Evolutionary conservation across 2,329 filamentous ascomycete genomes (phyloP), one percentile per base, ranked within the genome.

Genomic region (Monascus ruber): DNA sequence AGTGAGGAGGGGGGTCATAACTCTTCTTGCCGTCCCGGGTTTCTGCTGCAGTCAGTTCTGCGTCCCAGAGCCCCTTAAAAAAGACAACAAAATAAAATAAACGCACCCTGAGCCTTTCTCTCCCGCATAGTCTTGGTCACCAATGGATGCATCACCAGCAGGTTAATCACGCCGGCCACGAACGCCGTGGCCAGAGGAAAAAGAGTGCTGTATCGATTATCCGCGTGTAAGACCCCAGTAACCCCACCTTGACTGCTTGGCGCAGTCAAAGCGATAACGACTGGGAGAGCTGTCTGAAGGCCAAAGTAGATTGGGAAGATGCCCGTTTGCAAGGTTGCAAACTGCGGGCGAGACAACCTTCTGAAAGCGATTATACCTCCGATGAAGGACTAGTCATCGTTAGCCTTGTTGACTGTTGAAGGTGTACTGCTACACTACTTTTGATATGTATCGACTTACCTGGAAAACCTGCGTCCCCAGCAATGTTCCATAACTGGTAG

Each of bases 401-500:
- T 17, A 17, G 17, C 17, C 17, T 17, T 24, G 34, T 28, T 11
- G n/a, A 33, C 25, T 28, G n/a, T 6, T 11, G 6, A 11, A 24
- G 24, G 38, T 6, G 33, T 11, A 29, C 29, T 33, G 28, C 9
- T 17, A 17, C 17, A 17, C 17, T 3, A 17, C 3, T 17, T 17
- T 31, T 31, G 29, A n/a, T 8, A 31, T 31, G 29, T n/a, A 31
- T 31, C 29, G 24, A 39, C 62, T 60, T 64, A 83, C 81, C 60
- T 96, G 86, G 65, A 87, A 96, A 60, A 94, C 73, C 31, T 86
- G 83, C 26, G 82, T 81, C 47, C 91, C 91, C 9, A 96, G 71
- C 36, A 96, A 75, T 17, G 85, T 87, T 48, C 86, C 87, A 65
- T 93, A 94, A 58, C 85, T 91, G 37, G 36, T 5, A 24, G 9